Base-by-base conservation (phyloP, 805 yeast genomes). In the Kodamaea nitidulidarum region DNA sequence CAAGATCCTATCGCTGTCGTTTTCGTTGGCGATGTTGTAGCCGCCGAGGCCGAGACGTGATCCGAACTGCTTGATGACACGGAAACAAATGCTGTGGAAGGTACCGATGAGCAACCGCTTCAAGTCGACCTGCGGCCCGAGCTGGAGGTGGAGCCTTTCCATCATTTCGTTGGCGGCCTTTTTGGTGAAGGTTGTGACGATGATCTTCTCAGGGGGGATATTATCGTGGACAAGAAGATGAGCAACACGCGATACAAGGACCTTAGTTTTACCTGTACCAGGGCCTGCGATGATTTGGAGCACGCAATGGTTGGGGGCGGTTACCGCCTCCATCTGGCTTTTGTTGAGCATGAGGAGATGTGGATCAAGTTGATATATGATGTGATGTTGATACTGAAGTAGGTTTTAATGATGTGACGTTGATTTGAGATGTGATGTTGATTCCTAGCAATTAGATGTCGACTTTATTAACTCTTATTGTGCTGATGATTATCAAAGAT, bases 121-220 rank as follows among this genome's bases (percentile, higher is more conserved):
- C 3, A 68, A 47, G 25, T 67, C 60, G 39, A 77, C 55, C 4
- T 58, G 67, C 50, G 28, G 52, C 5, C 52, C 36, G 6, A 79
- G 49, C 36, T 75, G 26, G 3, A 16, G 32, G 0, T 37, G 40
- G 14, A 91, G 60, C 30, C 98, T 67, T 22, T 77, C 82, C 9
- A 67, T 61, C 85, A 91, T 81, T 61, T 91, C 98, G 38, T 70
- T 74, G 1, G 97, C 95, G 0, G 98, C 98, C 51, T 84, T 86
- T 50, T 86, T 85, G 9, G 98, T 91, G 64, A 91, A 91, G 0
- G 98, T 90, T 4, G 96, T 87, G 15, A 90, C 93, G 1, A 91
- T 74, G 14, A 93, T 72, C 34, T 73, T 63, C 24, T 70, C 65
- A 0, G 97, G 90, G 1, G 68, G 64, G 0, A 85, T 58, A 1